phyloP scores from a whole-genome alignment of 1,284 basidiomycete species.

The Ceratobasidium theobromae region DNA sequence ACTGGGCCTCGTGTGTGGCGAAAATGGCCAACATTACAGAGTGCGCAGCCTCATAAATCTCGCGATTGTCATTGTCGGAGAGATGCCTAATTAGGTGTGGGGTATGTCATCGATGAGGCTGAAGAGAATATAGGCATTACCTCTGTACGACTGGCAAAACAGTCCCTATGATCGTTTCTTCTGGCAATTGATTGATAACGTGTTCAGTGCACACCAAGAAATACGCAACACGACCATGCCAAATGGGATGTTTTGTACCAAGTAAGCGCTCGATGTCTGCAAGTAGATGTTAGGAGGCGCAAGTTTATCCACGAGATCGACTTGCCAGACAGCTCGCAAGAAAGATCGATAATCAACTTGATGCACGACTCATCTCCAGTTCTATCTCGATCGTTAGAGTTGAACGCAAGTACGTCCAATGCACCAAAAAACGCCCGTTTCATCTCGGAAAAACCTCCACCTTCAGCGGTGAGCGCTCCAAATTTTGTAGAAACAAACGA shows the following conservation, averaged over 20 bases:
- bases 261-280: slow-evolving; percentile 8
- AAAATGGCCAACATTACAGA: slow-evolving; percentile 36
- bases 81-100: slow-evolving; percentile 21
- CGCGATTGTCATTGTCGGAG: slow-evolving; percentile 22
- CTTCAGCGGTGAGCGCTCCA: slow-evolving; percentile 32
- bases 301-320: neutral
- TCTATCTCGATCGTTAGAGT: slow-evolving; percentile 8
- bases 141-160: slow-evolving; percentile 32
- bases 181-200: slow-evolving; percentile 31
- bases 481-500: slow-evolving; percentile 36
- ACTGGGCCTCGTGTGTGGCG: slow-evolving; percentile 14
- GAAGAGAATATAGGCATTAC: slow-evolving; percentile 4
- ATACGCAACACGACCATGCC: slow-evolving; percentile 28
- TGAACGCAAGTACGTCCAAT: slow-evolving; percentile 33
- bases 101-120: neutral
- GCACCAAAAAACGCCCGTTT: slow-evolving; percentile 35
- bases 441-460: slow-evolving; percentile 35
- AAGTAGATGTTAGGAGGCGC: neutral
- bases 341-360: slow-evolving; percentile 2
- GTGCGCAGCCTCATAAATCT: slow-evolving; percentile 36
- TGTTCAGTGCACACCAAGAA: slow-evolving; percentile 36
- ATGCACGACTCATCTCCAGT: slow-evolving; percentile 15
- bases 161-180: slow-evolving; percentile 12
- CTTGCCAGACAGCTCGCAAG: slow-evolving; percentile 20
- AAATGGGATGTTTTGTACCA: slow-evolving; percentile 7